A percentile compares a stretch with the other conserved stretches of the same genome.
phyloP scores from a whole-genome alignment of 2,329 filamentous ascomycete genomes.

The Mycogone perniciosa region DNA sequence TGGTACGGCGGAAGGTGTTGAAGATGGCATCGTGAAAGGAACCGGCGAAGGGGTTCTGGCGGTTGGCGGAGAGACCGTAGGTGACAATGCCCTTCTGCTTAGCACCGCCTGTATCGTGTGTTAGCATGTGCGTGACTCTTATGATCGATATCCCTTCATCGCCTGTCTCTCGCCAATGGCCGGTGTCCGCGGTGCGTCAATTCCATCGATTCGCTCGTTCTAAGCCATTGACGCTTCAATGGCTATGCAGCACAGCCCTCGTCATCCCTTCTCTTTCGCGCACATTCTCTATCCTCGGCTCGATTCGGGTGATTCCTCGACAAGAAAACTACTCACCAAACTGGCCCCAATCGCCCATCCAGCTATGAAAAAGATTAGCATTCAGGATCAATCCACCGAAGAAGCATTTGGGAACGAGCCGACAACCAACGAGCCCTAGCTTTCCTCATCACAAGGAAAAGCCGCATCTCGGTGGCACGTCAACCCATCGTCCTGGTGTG shows the following conservation, averaged over 20 bases:
- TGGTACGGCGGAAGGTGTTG: conserved; percentile 87
- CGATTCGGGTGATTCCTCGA: conserved; percentile 16
- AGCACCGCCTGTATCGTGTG: conserved; percentile 39
- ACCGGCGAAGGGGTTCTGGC: conserved; percentile 80
- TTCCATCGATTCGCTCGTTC: background rate
- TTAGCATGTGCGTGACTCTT: conserved; percentile 5
- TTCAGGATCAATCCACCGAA: background rate
- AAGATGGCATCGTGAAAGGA: conserved; percentile 77
- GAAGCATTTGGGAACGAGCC: conserved; percentile 19
- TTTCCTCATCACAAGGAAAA: conserved; percentile 22
- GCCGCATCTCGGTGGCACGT: conserved; percentile 22
- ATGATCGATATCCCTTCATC: background rate
- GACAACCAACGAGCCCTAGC: conserved; percentile 5
- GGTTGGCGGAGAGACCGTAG: conserved; percentile 80
- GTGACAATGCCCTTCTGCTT: conserved; percentile 58
- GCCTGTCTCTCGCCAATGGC: background rate
- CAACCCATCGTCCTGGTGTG: conserved; percentile 1
- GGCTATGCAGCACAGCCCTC: background rate
- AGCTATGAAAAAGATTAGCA: conserved; percentile 42
- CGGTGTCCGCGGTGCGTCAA: background rate
- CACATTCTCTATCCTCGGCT: conserved; percentile 15
- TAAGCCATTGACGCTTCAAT: background rate
- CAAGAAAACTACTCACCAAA: conserved; percentile 54
- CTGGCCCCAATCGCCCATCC: conserved; percentile 66
- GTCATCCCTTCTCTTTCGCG: background rate